Conservation (phyloP, 2,329 filamentous ascomycete species). For the Beauveria varroae region DNA sequence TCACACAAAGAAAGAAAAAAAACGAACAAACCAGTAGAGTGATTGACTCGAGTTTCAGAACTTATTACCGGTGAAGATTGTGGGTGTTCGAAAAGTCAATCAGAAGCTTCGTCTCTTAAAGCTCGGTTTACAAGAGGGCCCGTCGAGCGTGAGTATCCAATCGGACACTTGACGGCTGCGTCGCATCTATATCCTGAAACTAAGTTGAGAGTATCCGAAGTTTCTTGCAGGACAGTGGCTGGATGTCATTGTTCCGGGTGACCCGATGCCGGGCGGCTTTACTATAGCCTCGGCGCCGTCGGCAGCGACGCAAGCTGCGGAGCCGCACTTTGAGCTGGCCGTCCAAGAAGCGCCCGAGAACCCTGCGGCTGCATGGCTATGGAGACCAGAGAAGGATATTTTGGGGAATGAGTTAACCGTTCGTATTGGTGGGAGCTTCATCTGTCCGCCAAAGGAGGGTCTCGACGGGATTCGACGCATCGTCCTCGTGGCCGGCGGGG, state of each 20-base stretch:
- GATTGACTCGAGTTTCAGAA: constrained; percentile 18
- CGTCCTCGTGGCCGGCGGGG: constrained; percentile 72
- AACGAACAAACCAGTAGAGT: not conserved
- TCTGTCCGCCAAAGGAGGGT: constrained; percentile 58
- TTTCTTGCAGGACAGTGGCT: constrained; percentile 86
- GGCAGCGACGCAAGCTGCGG: constrained; percentile 28
- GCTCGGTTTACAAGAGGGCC: constrained; percentile 45
- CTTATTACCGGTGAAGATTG: constrained; percentile 55
- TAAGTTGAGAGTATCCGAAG: constrained; percentile 24
- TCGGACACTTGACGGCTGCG: not conserved
- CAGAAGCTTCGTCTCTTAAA: constrained; percentile 59
- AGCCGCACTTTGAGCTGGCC: constrained; percentile 65
- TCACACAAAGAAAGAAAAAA: not conserved
- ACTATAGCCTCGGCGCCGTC: constrained; percentile 74
- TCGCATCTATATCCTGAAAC: not conserved
- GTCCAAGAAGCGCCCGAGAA: constrained; percentile 66
- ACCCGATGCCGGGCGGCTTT: constrained; percentile 72
- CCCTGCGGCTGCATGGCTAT: constrained; percentile 70
- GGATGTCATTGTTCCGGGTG: constrained; percentile 66
- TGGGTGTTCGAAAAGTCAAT: constrained; percentile 57
- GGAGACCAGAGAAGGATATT: constrained; percentile 49
- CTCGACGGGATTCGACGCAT: constrained; percentile 46
- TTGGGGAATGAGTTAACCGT: constrained; percentile 53
- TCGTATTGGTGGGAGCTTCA: constrained; percentile 72
- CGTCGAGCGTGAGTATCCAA: constrained; percentile 36